These are phyloP conservation scores for Ceratocystis harringtonii DNA, from an alignment of 2,329 filamentous ascomycete genomes.

Conservation along the genomic window DNA sequence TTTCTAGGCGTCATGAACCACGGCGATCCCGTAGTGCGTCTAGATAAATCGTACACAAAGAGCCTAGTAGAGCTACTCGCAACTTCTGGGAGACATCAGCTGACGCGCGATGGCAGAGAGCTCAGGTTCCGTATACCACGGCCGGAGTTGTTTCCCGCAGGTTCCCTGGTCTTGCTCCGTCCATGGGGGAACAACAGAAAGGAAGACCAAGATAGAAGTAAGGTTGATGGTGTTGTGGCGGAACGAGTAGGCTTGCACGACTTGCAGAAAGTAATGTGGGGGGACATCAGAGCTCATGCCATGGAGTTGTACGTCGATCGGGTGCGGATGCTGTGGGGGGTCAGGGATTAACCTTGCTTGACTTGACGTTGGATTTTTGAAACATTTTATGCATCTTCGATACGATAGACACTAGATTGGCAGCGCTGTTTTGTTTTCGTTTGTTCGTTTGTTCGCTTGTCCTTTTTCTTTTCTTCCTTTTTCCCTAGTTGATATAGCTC, in stretches of 20 bases:
- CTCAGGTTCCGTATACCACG: conserved; percentile 49
- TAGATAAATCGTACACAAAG: conserved; percentile 61
- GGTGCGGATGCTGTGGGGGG: not conserved
- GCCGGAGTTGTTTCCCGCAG: conserved; percentile 53
- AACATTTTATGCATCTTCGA: not conserved
- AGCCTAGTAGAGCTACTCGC: conserved; percentile 58
- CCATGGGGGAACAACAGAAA: conserved; percentile 25
- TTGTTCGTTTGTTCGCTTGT: too few species aligned
- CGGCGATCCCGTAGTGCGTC: conserved; percentile 64
- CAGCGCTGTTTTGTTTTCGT: too few species aligned
- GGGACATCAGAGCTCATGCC: conserved; percentile 1
- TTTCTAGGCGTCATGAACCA: conserved; percentile 77
- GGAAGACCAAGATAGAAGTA: conserved; percentile 28
- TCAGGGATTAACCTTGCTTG: not conserved
- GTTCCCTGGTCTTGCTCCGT: conserved; percentile 51
- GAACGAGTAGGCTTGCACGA: conserved; percentile 53
- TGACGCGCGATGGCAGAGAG: not conserved
- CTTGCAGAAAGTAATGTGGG: conserved; percentile 46
- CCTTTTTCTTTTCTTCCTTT: too few species aligned
- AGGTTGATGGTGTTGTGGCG: conserved; percentile 48
- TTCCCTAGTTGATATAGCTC: not conserved
- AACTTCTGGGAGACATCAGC: conserved; percentile 33
- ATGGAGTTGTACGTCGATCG: conserved; percentile 9
- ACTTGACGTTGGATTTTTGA: not conserved
- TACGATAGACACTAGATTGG: not conserved